Conservation (phyloP, 1,284 basidiomycete genomes). For the Tilletia walkeri region DNA sequence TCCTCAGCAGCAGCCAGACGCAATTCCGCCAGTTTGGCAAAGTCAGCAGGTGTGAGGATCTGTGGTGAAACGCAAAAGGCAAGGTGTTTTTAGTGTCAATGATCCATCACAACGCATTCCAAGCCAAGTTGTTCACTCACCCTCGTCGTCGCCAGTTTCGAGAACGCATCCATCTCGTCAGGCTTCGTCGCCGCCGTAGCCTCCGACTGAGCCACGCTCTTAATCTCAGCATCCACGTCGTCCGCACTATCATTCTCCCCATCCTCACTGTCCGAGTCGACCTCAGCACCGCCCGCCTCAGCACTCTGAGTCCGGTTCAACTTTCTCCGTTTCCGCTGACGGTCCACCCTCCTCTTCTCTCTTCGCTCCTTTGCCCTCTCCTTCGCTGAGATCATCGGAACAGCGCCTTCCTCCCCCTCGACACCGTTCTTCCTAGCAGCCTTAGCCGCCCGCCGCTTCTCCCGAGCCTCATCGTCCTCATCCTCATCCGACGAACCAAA, state of each 20-base stretch:
- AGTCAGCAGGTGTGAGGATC: constrained; percentile 98
- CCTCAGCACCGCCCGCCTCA: constrained; percentile 37
- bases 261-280: constrained; percentile 35
- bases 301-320: constrained; percentile 33
- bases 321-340: constrained; percentile 39
- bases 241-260: constrained; percentile 23
- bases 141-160: constrained; percentile 61
- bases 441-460: constrained; percentile 23
- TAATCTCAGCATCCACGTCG: constrained; percentile 28
- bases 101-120: not conserved
- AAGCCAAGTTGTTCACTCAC: not conserved
- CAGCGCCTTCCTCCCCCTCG: constrained; percentile 18
- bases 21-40: constrained; percentile 86
- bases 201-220: constrained; percentile 11
- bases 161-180: constrained; percentile 33
- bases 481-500: constrained; percentile 64
- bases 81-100: not conserved
- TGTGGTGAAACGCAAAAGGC: constrained; percentile 52
- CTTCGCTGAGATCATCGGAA: constrained; percentile 20
- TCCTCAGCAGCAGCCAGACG: constrained; percentile 73
- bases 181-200: constrained; percentile 21
- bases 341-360: constrained; percentile 29
- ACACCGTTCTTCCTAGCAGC: constrained; percentile 16
- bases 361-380: constrained; percentile 27
- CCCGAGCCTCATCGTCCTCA: constrained; percentile 60